A percentile compares a stretch with the other conserved stretches of the same genome.
Conservation (phyloP, 768 basidiomycete genomes). For the Cytidiella melzeri region DNA sequence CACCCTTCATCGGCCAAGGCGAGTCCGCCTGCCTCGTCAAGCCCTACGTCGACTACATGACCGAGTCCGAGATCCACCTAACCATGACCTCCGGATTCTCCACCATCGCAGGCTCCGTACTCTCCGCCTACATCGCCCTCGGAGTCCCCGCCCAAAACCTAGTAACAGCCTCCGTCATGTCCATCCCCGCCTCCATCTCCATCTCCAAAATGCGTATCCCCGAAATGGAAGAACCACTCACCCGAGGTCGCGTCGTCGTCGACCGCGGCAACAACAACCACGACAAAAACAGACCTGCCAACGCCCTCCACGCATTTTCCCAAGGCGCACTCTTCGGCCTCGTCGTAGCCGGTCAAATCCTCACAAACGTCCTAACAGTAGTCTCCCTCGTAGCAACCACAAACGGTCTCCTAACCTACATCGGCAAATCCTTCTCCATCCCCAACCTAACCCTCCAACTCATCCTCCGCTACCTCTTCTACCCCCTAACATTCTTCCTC, state of each 20-base stretch:
- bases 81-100: constrained; percentile 89
- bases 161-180: constrained; percentile 89
- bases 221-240: constrained; percentile 80
- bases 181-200: constrained; percentile 89
- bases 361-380: constrained; percentile 82
- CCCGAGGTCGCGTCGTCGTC: constrained; percentile 72
- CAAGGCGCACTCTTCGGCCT: constrained; percentile 82
- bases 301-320: constrained; percentile 86
- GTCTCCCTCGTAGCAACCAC: constrained; percentile 75
- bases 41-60: constrained; percentile 83
- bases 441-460: constrained; percentile 78
- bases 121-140: constrained; percentile 74
- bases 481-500: constrained; percentile 79
- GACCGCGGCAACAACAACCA: constrained; percentile 61
- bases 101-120: constrained; percentile 87
- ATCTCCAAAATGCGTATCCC: constrained; percentile 86
- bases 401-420: constrained; percentile 85
- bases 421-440: constrained; percentile 82
- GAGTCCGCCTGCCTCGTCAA: constrained; percentile 83
- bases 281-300: constrained; percentile 52
- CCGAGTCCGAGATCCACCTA: constrained; percentile 79
- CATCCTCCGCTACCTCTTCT: constrained; percentile 81
- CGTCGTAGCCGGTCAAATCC: constrained; percentile 80
- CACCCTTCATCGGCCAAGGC: constrained; percentile 91
- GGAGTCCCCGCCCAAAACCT: constrained; percentile 78